Evolutionary conservation across 73 alveolate genomes (phyloP), one percentile per base, ranked within the genome.

Genomic region (Stentor roeselii): DNA sequence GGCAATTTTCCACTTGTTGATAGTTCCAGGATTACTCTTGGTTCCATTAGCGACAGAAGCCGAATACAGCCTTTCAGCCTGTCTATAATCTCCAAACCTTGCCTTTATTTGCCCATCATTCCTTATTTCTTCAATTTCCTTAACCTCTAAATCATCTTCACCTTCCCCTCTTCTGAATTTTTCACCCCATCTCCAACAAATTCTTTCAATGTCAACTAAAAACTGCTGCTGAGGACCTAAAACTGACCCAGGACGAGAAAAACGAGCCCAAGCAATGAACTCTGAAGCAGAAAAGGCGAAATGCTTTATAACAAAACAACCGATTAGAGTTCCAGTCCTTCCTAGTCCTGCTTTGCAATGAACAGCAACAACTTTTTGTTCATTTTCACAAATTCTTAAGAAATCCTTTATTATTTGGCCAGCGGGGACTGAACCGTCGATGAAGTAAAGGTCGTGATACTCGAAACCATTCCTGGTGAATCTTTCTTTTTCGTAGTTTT

Each of bases 271-370:
- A 31, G 94, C 98, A 75, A 93, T 92, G 37, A 92, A 92, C 32
- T 93, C 93, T 0, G 90, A 86, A n/a, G 98, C 98, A 32, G 98
- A 95, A 41, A 93, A 93, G 36, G 67, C 80, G 75, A 78, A 83
- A 75, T 87, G 94, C 83, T 92, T 94, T 90, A 94, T 94, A 3
- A 87, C 92, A 83, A 92, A 94, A 36, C 90, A 82, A 38, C 96
- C 96, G 59, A 96, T 95, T 80, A 96, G 83, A 39, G 98, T 90
- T n/a, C 99, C 99, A 50, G 99, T 96, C 77, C 99, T 89, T 14
- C 99, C 99, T 14, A 96, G 86, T 4, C 99, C 99, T 39, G 99
- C 99, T 83, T 95, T 90, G 84, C 99, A 96, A 87, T 96, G 99
- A 31, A 96, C 96, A 75, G 98, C 99, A 32, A 96, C 90, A 3